Evolutionary conservation across 2,329 filamentous ascomycete species (phyloP), one percentile per base, ranked within the genome.

Genomic region (Clonostachys sp.): DNA sequence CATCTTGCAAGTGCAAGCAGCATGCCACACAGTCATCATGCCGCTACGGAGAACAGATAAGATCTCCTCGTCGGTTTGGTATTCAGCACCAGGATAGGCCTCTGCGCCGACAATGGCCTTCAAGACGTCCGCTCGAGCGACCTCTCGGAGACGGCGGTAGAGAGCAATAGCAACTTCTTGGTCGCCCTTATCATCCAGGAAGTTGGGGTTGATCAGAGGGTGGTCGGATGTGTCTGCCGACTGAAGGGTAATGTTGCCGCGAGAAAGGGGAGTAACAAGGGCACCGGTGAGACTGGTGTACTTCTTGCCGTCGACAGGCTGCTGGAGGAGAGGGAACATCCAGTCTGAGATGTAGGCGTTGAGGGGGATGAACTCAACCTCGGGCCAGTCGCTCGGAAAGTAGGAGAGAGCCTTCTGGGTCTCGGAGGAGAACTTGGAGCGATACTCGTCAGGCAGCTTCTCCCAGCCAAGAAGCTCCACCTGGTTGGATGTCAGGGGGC

Each of bases 151-250:
- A 6, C 74, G 67, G 46, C 63, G 67, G 49, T 68, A 70, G 0
- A 61, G 57, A 1, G 65, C 63, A n/a, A 78, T 50, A 4, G 71
- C 69, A 4, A 78, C 56, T 13, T 74, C 68, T 20, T 65, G 53
- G 39, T 80, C 76, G 2, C 63, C 59, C 9, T 65, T 63, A 10
- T 68, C 61, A 3, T 59, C 59, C 2, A 79, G 58, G 64, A 68
- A 79, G 51, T 72, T 72, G 2, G 72, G 69, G 50, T 75, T 62
- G 49, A 77, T 69, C 12, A 70, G 53, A 0, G 75, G 74, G 3
- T 57, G 54, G 17, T 68, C 64, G 1, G 54, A 50, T 1, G 59
- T 65, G 13, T 64, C 58, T n/a, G 55, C 45, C 0, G 64, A 68
- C 1, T 45, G 44, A n/a, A 78, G 62, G 0, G 65, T 70, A 2